Percentiles rank a stretch among this genome's conserved stretches.
Evolutionary conservation across 2,329 filamentous ascomycete genomes (phyloP).

Genomic region (Diaporthe citrichinensis): DNA sequence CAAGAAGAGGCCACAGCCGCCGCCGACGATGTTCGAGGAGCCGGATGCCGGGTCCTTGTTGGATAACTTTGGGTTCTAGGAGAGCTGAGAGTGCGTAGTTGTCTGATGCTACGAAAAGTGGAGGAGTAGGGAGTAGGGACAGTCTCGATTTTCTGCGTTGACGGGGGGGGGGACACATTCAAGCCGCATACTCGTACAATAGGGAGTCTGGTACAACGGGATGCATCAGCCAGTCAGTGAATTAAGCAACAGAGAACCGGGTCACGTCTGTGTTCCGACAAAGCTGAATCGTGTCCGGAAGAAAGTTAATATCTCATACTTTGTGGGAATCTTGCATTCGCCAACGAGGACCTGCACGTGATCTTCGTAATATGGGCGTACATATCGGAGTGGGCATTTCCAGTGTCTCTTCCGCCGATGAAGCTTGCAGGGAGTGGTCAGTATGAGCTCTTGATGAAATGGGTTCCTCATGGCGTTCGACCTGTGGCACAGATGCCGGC

Average conservation of each 20-base stretch:
- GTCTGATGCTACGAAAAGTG: neutral
- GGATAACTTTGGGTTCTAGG: slow-evolving; percentile 93
- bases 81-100: neutral
- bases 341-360: too few relatives aligned
- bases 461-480: too few relatives aligned
- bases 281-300: neutral
- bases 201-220: neutral
- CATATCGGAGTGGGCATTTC: too few relatives aligned
- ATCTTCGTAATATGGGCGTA: neutral
- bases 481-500: neutral
- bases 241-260: neutral
- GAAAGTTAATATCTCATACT: neutral
- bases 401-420: too few relatives aligned
- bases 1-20: slow-evolving; percentile 61
- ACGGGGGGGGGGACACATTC: neutral
- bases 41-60: slow-evolving; percentile 91
- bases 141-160: neutral
- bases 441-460: neutral
- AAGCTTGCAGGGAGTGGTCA: too few relatives aligned
- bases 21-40: slow-evolving; percentile 88
- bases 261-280: neutral
- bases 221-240: slow-evolving; percentile 9
- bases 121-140: neutral
- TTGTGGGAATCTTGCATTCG: too few relatives aligned
- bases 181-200: neutral